phyloP scores from a whole-genome alignment of 257 asterid genomes.

The Knoxia roxburghii region DNA sequence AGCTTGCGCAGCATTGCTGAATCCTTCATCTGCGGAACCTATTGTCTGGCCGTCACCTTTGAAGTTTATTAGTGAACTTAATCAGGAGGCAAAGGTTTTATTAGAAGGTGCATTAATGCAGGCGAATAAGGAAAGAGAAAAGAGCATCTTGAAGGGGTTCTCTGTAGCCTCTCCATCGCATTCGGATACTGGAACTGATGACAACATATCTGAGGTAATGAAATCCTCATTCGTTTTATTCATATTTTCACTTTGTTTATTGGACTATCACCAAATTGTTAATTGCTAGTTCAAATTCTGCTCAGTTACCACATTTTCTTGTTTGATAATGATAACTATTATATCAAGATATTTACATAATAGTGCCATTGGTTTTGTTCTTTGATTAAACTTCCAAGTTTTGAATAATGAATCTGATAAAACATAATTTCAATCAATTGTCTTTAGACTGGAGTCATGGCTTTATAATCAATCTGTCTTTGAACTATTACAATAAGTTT shows the following conservation, averaged over 20 bases:
- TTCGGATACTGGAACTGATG: conserved; percentile 55
- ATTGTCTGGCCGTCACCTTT: conserved; percentile 95
- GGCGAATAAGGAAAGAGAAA: conserved; percentile 79
- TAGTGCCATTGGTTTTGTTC: not conserved
- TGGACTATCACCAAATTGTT: not conserved
- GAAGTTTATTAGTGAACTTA: conserved; percentile 83
- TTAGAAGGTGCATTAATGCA: conserved; percentile 77
- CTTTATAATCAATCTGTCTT: not conserved
- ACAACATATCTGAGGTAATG: conserved; percentile 64
- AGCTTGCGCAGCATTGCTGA: conserved; percentile 81
- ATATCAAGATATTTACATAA: not conserved
- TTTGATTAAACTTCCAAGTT: not conserved
- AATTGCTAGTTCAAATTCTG: not conserved
- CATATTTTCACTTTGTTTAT: not conserved
- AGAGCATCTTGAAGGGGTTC: conserved; percentile 57
- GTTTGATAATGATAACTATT: not conserved
- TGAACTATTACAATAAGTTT: not conserved
- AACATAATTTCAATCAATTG: not conserved
- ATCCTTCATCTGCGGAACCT: conserved; percentile 94
- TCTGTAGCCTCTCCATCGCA: conserved; percentile 50
- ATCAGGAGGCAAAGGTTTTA: conserved; percentile 70
- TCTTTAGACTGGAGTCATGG: not conserved
- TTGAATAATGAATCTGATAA: not conserved
- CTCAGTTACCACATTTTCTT: not conserved
- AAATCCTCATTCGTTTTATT: conserved; percentile 1